These are phyloP conservation scores for Blastobotrys muscicola DNA, from an alignment of 805 yeast genomes.

Conservation along the genomic window DNA sequence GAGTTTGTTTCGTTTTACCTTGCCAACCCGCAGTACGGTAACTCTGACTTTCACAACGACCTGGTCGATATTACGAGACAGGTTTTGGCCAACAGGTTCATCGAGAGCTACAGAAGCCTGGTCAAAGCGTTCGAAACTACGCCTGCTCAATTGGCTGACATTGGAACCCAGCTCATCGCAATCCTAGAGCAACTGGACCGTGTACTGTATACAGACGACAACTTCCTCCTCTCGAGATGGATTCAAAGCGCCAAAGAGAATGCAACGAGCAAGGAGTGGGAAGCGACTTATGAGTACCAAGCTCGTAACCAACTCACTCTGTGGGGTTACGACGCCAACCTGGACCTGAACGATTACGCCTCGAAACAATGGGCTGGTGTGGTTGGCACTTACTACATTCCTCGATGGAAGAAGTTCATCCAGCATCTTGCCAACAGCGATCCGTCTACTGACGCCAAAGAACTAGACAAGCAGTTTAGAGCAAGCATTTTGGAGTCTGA, in stretches of 20 bases:
- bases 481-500: constrained; percentile 2
- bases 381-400: constrained; percentile 8
- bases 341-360: constrained; percentile 10
- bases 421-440: constrained; percentile 1
- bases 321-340: constrained; percentile 10
- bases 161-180: constrained; percentile 2
- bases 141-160: neutral
- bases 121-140: constrained; percentile 1
- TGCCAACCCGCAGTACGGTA: constrained; percentile 2
- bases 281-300: constrained; percentile 8
- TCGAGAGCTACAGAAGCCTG: constrained; percentile 5
- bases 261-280: neutral
- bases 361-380: constrained; percentile 14
- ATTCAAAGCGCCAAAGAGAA: constrained; percentile 5
- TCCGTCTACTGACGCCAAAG: neutral
- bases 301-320: constrained; percentile 12
- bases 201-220: constrained; percentile 8
- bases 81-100: constrained; percentile 9
- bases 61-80: constrained; percentile 12
- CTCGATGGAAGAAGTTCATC: constrained; percentile 9
- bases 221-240: constrained; percentile 9
- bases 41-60: constrained; percentile 9
- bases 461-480: constrained; percentile 1
- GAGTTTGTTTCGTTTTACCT: constrained; percentile 2
- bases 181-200: constrained; percentile 7